Conservation (phyloP, 2,329 filamentous ascomycete species). For the Gaeumannomyces sp. region DNA sequence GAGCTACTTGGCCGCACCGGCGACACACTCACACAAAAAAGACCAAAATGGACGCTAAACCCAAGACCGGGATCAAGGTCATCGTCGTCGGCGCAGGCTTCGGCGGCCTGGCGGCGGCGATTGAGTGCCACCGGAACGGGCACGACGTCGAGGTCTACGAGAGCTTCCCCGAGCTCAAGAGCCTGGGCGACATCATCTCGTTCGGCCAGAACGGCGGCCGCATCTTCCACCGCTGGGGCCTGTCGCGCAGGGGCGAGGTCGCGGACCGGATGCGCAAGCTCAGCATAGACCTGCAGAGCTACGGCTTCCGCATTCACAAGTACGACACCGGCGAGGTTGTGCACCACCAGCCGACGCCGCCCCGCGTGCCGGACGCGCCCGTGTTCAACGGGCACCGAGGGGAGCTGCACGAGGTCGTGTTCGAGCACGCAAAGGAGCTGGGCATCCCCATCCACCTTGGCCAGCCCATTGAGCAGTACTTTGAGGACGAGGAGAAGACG, state of each 20-base stretch:
- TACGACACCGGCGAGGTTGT: constrained; percentile 54
- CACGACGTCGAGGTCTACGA: constrained; percentile 55
- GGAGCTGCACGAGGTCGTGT: constrained; percentile 53
- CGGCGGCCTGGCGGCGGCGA: constrained; percentile 54
- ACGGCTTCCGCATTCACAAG: constrained; percentile 58
- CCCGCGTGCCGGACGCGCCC: constrained; percentile 39
- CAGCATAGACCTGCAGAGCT: constrained; percentile 43
- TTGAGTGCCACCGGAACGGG: constrained; percentile 57
- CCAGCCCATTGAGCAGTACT: constrained; percentile 45
- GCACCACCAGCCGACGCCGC: constrained; percentile 45
- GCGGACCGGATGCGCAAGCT: constrained; percentile 26
- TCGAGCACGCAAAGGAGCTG: constrained; percentile 50
- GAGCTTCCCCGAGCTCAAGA: constrained; percentile 49
- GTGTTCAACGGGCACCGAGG: constrained; percentile 56
- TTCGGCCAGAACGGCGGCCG: constrained; percentile 55
- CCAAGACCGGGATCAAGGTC: constrained; percentile 45
- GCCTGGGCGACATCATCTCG: constrained; percentile 56
- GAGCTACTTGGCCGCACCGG: no score
- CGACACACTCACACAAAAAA: no score
- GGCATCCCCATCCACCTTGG: constrained; percentile 50
- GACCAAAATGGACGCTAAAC: constrained; percentile 3
- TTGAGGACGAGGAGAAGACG: constrained; percentile 43
- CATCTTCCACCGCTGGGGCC: constrained; percentile 53
- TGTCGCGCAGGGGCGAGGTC: background rate
- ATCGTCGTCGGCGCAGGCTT: constrained; percentile 50